Evolutionary conservation across 225 moss, liverwort and hornwort species (phyloP), one percentile per base, ranked within the genome.

Genomic region (Physcomitrium patens): DNA sequence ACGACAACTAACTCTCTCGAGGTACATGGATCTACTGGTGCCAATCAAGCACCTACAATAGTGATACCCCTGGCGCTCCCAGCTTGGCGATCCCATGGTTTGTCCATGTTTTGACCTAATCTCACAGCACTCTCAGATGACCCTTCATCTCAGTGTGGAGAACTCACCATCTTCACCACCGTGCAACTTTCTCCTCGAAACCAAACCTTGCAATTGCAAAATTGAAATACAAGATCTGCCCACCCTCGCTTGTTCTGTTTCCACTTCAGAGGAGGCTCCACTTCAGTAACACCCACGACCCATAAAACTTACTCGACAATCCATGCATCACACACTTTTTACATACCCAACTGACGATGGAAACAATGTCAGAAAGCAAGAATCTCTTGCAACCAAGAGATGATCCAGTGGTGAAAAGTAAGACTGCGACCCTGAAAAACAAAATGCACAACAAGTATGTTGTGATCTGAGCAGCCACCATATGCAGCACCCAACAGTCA

Each of bases 391-490:
- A 28, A 49, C 24, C 3, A 23, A 17, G 58, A 17, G 43, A 18
- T 27, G 13, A 4, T 3, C 0, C 0, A 11, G 0, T 10, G 26
- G 68, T 42, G 14, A n/a, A n/a, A n/a, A 44, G 8, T n/a, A 4
- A 5, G 19, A 54, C 46, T 62, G 72, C 77, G 57, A 63, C 18
- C 60, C 26, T 10, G n/a, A 13, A 63, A 15, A n/a, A 19, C 46
- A 15, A 12, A 0, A 58, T 23, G 51, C 3, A 24, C 10, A 14
- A 45, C n/a, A n/a, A 15, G 55, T 19, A 15, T 6, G n/a, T 11
- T 14, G 64, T 37, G 80, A 80, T 84, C 26, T 31, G 48, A 69
- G 73, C 41, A 65, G 83, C 37, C 64, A 12, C 59, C 1, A n/a
- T 5, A 44, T 16, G 48, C 56, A 24, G 37, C 45, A 69, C 69